Evolutionary conservation across 139 green algal genomes (phyloP).

Genomic region (Picochlorum sp.): DNA sequence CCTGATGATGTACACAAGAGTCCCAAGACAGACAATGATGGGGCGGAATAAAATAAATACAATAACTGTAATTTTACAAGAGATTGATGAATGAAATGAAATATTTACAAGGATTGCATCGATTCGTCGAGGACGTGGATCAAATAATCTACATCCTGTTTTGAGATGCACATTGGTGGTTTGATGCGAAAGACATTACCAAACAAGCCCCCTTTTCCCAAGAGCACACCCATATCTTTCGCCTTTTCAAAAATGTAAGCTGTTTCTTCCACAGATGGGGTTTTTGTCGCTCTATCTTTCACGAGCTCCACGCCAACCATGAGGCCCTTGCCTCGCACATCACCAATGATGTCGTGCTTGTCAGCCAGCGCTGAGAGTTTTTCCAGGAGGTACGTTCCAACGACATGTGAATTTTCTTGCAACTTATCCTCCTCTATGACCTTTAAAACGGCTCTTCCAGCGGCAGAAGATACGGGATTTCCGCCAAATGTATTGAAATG

Average conservation of each 20-base stretch:
- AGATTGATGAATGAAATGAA: not conserved
- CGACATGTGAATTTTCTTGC: constrained; percentile 55
- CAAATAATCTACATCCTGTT: constrained; percentile 78
- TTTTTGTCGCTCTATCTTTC: constrained; percentile 81
- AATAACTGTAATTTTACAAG: not conserved
- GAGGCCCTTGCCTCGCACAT: constrained; percentile 84
- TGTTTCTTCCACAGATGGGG: constrained; percentile 69
- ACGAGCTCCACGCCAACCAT: constrained; percentile 97
- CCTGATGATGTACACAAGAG: not conserved
- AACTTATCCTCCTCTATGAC: constrained; percentile 67
- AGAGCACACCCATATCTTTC: constrained; percentile 88
- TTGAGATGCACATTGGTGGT: constrained; percentile 94
- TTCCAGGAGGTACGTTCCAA: constrained; percentile 56
- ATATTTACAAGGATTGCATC: constrained; percentile 42
- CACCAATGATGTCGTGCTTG: constrained; percentile 83
- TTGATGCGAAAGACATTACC: constrained; percentile 99
- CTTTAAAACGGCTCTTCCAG: constrained; percentile 53
- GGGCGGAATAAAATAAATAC: not conserved
- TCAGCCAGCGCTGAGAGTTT: constrained; percentile 44
- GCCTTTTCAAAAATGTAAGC: constrained; percentile 75
- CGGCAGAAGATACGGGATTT: constrained; percentile 88
- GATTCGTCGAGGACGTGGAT: constrained; percentile 68
- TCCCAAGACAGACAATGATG: constrained; percentile 4
- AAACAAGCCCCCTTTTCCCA: constrained; percentile 88
- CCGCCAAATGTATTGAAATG: constrained; percentile 99